Percentiles rank a stretch among this genome's conserved stretches.
Evolutionary conservation across 495 filamentous ascomycete species (phyloP).

Genomic region (Hypoxylon trugodes): DNA sequence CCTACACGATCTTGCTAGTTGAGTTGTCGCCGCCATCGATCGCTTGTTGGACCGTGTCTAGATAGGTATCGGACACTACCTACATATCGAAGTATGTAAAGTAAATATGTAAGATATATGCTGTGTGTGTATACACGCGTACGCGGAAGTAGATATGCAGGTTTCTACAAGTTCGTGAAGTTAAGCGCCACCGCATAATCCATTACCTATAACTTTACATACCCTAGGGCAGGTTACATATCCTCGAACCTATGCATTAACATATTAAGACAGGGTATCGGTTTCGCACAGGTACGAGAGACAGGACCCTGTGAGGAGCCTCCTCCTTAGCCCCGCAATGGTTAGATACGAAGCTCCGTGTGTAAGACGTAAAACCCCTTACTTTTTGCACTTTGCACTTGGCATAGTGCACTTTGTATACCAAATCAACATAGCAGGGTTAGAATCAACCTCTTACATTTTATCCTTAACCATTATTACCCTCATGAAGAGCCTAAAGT

Average conservation of each 20-base stretch:
- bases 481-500: background rate
- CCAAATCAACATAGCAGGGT: background rate
- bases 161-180: background rate
- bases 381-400: conserved; percentile 16
- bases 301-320: background rate
- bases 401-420: background rate
- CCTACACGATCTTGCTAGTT: conserved; percentile 26
- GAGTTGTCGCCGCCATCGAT: conserved; percentile 19
- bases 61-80: background rate
- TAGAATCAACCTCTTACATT: background rate
- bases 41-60: conserved; percentile 6
- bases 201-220: too few species aligned
- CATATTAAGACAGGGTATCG: conserved; percentile 12
- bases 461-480: background rate
- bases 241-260: conserved; percentile 8
- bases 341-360: conserved; percentile 1
- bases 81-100: too few species aligned
- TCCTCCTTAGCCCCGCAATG: conserved; percentile 18
- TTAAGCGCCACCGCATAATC: background rate
- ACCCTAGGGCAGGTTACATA: too few species aligned
- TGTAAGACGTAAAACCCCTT: background rate
- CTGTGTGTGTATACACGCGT: too few species aligned
- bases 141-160: background rate
- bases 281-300: conserved; percentile 6
- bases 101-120: too few species aligned